Base-by-base conservation (phyloP, 306 rosid species). In the Astragalus glycyphyllos region DNA sequence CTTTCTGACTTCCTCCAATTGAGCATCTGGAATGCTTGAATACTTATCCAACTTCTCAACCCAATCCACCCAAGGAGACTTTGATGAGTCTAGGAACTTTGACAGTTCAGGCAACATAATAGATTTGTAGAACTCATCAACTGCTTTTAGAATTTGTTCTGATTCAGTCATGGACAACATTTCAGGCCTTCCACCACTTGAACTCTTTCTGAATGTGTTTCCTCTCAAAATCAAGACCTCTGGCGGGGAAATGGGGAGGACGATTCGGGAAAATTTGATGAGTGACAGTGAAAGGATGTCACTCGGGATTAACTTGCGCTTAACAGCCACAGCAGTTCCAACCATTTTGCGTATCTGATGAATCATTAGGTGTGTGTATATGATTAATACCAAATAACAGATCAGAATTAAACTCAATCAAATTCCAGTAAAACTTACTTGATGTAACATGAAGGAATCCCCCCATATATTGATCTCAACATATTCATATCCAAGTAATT, bases 381-480 rank as follows among this genome's bases (percentile, higher is more conserved):
- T 5, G 35, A 50, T n/a, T 51, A 56, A 49, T 59, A 29, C 57
- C 45, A 69, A 42, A 58, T 23, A 45, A 49, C 17, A n/a, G n/a
- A n/a, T n/a, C n/a, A n/a, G n/a, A n/a, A n/a, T n/a, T n/a, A n/a
- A n/a, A n/a, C 23, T 20, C 31, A 26, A 26, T 26, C 3, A 26
- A 38, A 65, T 41, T 73, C 48, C 58, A 73, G 62, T 20, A 75
- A 58, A 50, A 61, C 90, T 82, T 84, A 89, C 98, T 84, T 94
- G 98, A 81, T 89, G 97, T 71, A 91, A 72, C 96, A 94, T 94
- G 86, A 94, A 94, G 35, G 96, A 91, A 77, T 94, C 95, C 72
- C 97, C 98, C 96, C 91, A 94, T 56, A 94, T 82, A 53, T 84
- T 74, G 57, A 94, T 16, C 88, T 89, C 97, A 38, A 89, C 70